These are phyloP conservation scores for Fusarium sp. DNA, from an alignment of 2,329 filamentous ascomycete genomes.

Conservation along the genomic window DNA sequence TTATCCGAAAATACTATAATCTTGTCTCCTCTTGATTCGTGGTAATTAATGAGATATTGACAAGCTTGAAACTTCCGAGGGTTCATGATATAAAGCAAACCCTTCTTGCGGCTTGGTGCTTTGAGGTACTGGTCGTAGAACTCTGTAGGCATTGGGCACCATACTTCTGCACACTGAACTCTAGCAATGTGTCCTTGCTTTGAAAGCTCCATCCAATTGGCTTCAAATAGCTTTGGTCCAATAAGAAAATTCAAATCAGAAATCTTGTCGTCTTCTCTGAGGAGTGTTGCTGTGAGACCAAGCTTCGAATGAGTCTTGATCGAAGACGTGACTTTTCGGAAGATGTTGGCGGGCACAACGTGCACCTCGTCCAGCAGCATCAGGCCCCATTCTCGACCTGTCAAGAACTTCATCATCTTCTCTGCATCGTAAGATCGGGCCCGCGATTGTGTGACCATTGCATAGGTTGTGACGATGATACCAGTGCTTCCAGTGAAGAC, in stretches of 20 bases:
- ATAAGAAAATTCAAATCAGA: constrained; percentile 97
- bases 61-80: constrained; percentile 96
- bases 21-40: constrained; percentile 94
- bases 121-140: constrained; percentile 95
- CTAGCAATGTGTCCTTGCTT: constrained; percentile 97
- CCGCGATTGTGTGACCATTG: constrained; percentile 95
- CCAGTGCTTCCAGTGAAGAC: constrained; percentile 88
- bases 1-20: constrained; percentile 99
- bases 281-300: constrained; percentile 89
- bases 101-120: constrained; percentile 63
- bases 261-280: constrained; percentile 98
- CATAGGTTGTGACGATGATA: constrained; percentile 97
- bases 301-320: constrained; percentile 97
- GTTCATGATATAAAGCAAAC: constrained; percentile 91
- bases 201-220: constrained; percentile 99
- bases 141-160: constrained; percentile 99
- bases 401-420: constrained; percentile 97
- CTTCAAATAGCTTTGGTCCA: constrained; percentile 96
- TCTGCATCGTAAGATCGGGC: constrained; percentile 90
- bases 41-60: constrained; percentile 98
- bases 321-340: constrained; percentile 89
- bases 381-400: constrained; percentile 90
- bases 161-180: constrained; percentile 98
- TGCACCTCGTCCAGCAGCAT: constrained; percentile 98
- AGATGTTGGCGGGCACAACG: constrained; percentile 96